Evolutionary conservation across 73 alveolate species (phyloP).

Genomic region (Tetrahymena elliotti): DNA sequence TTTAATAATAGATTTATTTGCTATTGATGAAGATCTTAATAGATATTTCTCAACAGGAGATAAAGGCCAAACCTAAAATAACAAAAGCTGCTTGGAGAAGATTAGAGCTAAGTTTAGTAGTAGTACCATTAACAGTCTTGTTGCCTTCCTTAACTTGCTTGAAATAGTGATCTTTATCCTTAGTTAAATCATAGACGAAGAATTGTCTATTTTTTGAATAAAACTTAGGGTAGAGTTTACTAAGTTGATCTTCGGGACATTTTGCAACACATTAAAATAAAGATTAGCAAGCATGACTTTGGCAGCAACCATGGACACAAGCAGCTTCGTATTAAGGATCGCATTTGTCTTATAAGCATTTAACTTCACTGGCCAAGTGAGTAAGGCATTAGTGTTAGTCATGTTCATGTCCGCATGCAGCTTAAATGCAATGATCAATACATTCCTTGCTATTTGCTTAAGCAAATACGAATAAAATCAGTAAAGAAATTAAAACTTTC

Average conservation of each 20-base stretch:
- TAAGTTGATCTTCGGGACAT: not conserved
- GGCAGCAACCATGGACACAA: not conserved
- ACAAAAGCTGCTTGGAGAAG: not conserved
- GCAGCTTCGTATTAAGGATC: not conserved
- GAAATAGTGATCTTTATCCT: not conserved
- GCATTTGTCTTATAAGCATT: not conserved
- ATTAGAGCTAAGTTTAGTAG: not conserved
- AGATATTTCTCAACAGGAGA: not conserved
- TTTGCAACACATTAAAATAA: not conserved
- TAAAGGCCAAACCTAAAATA: not conserved
- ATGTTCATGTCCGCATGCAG: not conserved
- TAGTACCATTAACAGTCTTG: not conserved
- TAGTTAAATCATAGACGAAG: not conserved
- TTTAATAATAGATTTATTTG: too few relatives aligned
- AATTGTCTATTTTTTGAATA: not conserved
- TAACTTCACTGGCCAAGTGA: not conserved
- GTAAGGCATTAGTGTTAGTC: not conserved
- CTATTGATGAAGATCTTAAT: too few relatives aligned
- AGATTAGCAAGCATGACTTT: not conserved
- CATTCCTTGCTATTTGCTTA: not conserved
- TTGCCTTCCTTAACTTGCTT: not conserved
- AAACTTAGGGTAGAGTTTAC: not conserved
- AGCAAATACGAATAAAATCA: not conserved
- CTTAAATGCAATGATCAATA: not conserved
- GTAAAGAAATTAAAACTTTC: not conserved